phyloP scores from a whole-genome alignment of 2,329 filamentous ascomycete genomes.

The Mariannaea sp. region DNA sequence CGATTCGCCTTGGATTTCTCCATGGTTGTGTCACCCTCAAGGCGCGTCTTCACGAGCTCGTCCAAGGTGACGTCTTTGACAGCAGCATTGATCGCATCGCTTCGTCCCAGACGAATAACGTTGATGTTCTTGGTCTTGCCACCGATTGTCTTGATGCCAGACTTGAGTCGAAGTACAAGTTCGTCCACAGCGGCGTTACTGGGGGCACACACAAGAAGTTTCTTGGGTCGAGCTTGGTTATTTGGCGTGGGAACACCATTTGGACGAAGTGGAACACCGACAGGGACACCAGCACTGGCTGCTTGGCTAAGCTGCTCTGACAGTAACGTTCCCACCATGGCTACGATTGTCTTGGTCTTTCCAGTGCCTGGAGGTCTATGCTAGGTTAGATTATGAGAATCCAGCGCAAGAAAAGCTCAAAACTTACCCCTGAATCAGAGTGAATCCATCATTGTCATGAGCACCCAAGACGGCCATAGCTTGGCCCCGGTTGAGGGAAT shows the following conservation, averaged over 20 bases:
- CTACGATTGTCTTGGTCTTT: constrained; percentile 97
- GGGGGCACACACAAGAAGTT: constrained; percentile 94
- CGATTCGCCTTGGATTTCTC: constrained; percentile 60
- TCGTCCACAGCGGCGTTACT: constrained; percentile 99
- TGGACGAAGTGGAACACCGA: constrained; percentile 40
- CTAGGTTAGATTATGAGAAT: constrained; percentile 38
- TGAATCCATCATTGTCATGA: constrained; percentile 95
- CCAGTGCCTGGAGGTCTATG: constrained; percentile 86
- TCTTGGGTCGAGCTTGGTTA: constrained; percentile 62
- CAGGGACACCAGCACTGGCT: constrained; percentile 40
- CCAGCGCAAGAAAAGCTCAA: constrained; percentile 3
- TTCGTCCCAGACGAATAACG: constrained; percentile 86
- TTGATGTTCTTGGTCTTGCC: constrained; percentile 78
- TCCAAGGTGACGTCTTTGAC: constrained; percentile 93
- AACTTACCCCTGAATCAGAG: constrained; percentile 82
- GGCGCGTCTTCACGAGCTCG: constrained; percentile 78
- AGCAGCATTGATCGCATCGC: constrained; percentile 87
- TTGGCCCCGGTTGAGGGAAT: constrained; percentile 85
- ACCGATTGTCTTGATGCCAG: constrained; percentile 77
- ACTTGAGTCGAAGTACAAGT: constrained; percentile 87
- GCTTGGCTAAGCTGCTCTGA: constrained; percentile 45
- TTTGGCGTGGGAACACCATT: constrained; percentile 24
- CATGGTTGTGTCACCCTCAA: constrained; percentile 65
- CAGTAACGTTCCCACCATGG: constrained; percentile 86
- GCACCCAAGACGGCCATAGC: constrained; percentile 91